Percentiles rank a stretch among this genome's conserved stretches.
Evolutionary conservation across 2,329 filamentous ascomycete species (phyloP).

Genomic region (Tolypocladium ovalisporum): DNA sequence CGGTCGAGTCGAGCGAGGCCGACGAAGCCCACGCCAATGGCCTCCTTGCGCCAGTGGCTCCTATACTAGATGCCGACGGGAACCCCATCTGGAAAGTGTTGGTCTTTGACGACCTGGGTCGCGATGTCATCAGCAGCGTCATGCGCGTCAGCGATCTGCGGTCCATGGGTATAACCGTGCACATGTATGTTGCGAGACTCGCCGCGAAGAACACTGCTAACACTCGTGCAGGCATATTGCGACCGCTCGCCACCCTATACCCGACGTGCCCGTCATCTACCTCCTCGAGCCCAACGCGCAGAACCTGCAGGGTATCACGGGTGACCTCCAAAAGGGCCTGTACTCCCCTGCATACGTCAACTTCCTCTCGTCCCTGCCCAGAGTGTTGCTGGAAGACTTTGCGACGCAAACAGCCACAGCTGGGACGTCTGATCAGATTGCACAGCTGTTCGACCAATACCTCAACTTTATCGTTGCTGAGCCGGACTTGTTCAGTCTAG

Average conservation of each 20-base stretch:
- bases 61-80: conserved; percentile 74
- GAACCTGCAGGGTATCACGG: conserved; percentile 75
- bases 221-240: conserved; percentile 56
- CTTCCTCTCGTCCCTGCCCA: conserved; percentile 86
- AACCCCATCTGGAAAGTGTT: conserved; percentile 97
- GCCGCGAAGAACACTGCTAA: background rate
- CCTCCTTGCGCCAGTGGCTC: conserved; percentile 56
- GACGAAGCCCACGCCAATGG: conserved; percentile 56
- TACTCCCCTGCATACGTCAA: conserved; percentile 95
- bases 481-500: conserved; percentile 88
- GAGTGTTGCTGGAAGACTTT: conserved; percentile 88
- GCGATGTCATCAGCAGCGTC: conserved; percentile 95
- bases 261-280: conserved; percentile 93
- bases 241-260: conserved; percentile 75
- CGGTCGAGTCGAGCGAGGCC: conserved; percentile 44
- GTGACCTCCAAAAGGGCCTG: conserved; percentile 73
- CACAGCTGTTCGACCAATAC: conserved; percentile 93
- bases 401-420: conserved; percentile 76
- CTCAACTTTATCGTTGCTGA: conserved; percentile 95
- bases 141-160: conserved; percentile 87
- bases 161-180: conserved; percentile 90
- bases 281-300: conserved; percentile 78
- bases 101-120: conserved; percentile 82
- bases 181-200: conserved; percentile 50
- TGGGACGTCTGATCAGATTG: conserved; percentile 78